phyloP scores from a whole-genome alignment of 2,329 filamentous ascomycete genomes.

The Didymella exigua region DNA sequence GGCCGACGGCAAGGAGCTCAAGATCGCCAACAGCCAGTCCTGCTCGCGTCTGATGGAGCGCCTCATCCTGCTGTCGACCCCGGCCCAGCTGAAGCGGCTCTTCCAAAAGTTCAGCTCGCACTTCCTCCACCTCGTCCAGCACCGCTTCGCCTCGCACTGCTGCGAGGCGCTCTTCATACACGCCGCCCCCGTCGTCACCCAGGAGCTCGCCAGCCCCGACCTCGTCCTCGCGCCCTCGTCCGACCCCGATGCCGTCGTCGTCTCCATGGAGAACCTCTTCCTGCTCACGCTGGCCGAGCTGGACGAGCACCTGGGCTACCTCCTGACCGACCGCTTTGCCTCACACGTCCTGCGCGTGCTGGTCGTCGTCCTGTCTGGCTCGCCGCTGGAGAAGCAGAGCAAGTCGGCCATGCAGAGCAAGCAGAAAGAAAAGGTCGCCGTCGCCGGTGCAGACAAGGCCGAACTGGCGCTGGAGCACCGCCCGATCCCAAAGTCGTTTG shows the following conservation, averaged over 20 bases:
- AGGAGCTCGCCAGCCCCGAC: constrained; percentile 66
- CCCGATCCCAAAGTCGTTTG: constrained; percentile 79
- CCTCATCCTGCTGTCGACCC: constrained; percentile 79
- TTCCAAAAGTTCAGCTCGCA: constrained; percentile 86
- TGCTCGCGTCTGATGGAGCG: constrained; percentile 93
- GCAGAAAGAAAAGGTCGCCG: constrained; percentile 81
- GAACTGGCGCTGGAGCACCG: constrained; percentile 45
- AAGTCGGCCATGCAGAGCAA: constrained; percentile 85
- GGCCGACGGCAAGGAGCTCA: constrained; percentile 89
- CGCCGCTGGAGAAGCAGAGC: constrained; percentile 69
- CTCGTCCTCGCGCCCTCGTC: constrained; percentile 51
- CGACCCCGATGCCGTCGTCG: constrained; percentile 57
- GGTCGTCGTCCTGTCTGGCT: constrained; percentile 81
- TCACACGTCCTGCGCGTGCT: constrained; percentile 90
- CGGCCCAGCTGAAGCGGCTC: constrained; percentile 80
- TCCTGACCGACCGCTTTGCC: constrained; percentile 86
- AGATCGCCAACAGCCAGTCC: constrained; percentile 93
- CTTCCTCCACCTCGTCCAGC: constrained; percentile 87
- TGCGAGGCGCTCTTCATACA: constrained; percentile 91
- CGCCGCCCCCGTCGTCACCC: constrained; percentile 76
- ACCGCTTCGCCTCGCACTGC: constrained; percentile 96
- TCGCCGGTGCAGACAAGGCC: constrained; percentile 56
- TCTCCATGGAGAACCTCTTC: constrained; percentile 83
- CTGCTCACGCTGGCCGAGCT: constrained; percentile 83
- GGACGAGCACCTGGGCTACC: constrained; percentile 79